These are phyloP conservation scores for Rhynchosporium graminicola DNA, from an alignment of 2,329 filamentous ascomycete species.

Conservation along the genomic window DNA sequence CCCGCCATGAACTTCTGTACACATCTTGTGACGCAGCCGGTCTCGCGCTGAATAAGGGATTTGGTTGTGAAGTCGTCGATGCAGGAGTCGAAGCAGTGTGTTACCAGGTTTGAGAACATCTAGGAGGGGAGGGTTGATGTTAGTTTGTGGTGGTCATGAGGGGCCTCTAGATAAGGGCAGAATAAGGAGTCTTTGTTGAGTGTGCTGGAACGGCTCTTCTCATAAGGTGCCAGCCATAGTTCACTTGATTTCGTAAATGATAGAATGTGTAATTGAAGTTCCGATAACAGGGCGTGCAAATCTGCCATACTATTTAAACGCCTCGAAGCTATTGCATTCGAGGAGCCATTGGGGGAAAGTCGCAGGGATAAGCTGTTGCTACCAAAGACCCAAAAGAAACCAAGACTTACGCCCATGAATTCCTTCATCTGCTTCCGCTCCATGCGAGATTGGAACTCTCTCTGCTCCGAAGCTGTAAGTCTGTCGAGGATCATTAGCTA, in stretches of 20 bases:
- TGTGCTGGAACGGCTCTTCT: neutral
- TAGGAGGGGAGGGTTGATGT: slow-evolving; percentile 35
- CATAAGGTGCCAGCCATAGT: neutral
- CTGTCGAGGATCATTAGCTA: slow-evolving; percentile 30
- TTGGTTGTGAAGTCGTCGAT: slow-evolving; percentile 99
- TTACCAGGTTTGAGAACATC: slow-evolving; percentile 69
- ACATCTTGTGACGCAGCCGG: slow-evolving; percentile 89
- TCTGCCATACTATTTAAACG: neutral
- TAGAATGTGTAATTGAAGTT: neutral
- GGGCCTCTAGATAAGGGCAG: neutral
- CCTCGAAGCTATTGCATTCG: neutral
- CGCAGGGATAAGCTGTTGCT: neutral
- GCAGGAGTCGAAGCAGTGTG: slow-evolving; percentile 94
- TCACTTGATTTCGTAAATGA: neutral
- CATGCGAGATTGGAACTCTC: slow-evolving; percentile 91
- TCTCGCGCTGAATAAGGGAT: slow-evolving; percentile 83
- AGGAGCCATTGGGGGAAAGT: neutral
- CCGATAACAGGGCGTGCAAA: slow-evolving; percentile 1
- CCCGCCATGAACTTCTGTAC: slow-evolving; percentile 96
- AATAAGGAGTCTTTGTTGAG: neutral
- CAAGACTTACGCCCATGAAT: slow-evolving; percentile 83
- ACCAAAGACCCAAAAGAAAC: slow-evolving; percentile 24
- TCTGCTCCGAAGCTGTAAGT: slow-evolving; percentile 66
- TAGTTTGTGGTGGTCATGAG: slow-evolving; percentile 15
- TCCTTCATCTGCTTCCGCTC: slow-evolving; percentile 99